phyloP scores from a whole-genome alignment of 78 protist species.

The Mantamonas sphyraenae region DNA sequence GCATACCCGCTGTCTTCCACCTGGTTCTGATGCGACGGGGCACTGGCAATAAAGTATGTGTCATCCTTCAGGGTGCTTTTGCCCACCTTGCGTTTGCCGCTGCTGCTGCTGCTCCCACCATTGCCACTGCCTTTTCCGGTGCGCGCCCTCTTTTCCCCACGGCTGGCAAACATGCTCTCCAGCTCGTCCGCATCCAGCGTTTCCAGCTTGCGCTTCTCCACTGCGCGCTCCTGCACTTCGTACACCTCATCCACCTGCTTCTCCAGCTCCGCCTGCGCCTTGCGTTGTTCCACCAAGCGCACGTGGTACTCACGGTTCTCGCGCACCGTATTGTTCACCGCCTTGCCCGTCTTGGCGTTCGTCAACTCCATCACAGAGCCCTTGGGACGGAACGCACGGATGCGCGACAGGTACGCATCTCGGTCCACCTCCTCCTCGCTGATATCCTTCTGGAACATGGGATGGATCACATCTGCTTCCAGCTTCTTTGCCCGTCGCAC shows the following conservation, averaged over 20 bases:
- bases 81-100: no score
- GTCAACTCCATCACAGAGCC: neutral
- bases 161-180: no score
- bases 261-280: no score
- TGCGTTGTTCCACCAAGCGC: neutral
- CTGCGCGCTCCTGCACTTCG: no score
- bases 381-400: neutral
- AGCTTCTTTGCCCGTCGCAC: conserved; percentile 39
- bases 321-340: neutral
- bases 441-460: neutral
- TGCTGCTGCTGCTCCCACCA: no score
- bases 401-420: neutral
- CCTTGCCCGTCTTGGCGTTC: neutral
- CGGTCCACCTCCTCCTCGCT: no score
- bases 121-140: no score
- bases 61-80: neutral
- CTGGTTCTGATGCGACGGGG: neutral
- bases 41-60: neutral
- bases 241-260: no score
- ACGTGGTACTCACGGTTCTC: neutral
- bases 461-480: conserved; percentile 7
- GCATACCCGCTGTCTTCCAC: neutral
- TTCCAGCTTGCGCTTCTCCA: no score
- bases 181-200: no score
- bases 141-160: no score